Evolutionary conservation across 441 rosid species (phyloP).

Genomic region (Rhodomyrtus psidioides): DNA sequence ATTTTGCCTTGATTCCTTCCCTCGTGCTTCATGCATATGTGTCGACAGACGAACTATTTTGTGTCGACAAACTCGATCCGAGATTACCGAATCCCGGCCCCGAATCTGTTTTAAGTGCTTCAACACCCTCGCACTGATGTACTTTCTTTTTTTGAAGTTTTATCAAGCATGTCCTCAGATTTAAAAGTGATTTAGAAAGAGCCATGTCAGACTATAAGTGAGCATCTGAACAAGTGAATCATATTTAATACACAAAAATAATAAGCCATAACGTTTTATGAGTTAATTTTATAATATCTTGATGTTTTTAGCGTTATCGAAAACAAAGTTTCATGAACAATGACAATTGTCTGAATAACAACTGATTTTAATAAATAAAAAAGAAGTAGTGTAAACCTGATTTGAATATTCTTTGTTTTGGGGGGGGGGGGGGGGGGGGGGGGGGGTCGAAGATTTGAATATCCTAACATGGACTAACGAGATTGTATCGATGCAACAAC

Average conservation of each 20-base stretch:
- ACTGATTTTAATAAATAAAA: no score
- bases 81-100: not conserved
- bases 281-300: not conserved
- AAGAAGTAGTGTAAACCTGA: not conserved
- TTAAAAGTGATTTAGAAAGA: not conserved
- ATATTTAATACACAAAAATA: not conserved
- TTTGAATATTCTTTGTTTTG: no score
- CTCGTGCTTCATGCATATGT: no score
- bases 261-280: not conserved
- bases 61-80: not conserved
- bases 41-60: no score
- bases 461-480: not conserved
- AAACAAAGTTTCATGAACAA: no score
- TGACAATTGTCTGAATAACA: no score
- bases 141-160: not conserved
- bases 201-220: fast-evolving
- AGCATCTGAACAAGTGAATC: not conserved
- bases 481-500: not conserved
- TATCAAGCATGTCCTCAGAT: not conserved
- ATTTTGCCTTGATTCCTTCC: no score
- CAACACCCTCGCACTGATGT: not conserved
- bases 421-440: no score
- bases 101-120: not conserved
- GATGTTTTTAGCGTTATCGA: not conserved
- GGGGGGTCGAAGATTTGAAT: no score